Percentiles rank a stretch among this genome's conserved stretches.
Conservation (phyloP, 441 rosid species). For the Aleurites moluccanus region DNA sequence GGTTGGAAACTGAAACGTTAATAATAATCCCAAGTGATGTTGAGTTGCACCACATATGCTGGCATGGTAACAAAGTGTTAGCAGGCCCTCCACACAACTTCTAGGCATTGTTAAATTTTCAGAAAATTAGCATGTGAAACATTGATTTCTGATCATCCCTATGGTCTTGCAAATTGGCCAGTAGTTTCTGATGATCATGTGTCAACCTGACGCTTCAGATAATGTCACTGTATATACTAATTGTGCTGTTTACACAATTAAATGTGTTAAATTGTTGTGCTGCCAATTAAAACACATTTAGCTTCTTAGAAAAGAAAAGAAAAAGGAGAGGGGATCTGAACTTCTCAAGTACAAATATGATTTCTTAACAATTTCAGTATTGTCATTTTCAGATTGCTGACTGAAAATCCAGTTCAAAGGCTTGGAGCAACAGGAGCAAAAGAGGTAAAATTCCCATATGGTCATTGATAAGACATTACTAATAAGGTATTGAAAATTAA, state of each 20-base stretch:
- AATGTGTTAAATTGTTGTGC: too few relatives aligned
- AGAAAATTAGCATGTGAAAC: too few relatives aligned
- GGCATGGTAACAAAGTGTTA: neutral
- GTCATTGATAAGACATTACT: constrained; percentile 14
- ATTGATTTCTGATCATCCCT: neutral
- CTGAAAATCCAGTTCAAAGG: constrained; percentile 86
- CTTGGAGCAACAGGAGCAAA: constrained; percentile 93
- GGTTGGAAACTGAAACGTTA: too few relatives aligned
- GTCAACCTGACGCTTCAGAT: neutral
- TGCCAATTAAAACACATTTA: neutral
- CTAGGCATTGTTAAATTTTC: too few relatives aligned
- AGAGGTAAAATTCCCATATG: constrained; percentile 56
- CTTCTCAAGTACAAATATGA: neutral
- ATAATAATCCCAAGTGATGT: too few relatives aligned
- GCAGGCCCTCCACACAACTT: neutral
- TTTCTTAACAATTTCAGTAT: neutral
- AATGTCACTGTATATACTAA: neutral
- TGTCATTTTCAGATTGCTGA: constrained; percentile 40
- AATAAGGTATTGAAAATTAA: constrained; percentile 23
- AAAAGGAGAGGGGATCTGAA: neutral
- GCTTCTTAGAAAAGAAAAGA: neutral
- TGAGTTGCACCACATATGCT: neutral
- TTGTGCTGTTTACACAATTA: neutral
- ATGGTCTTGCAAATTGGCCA: neutral
- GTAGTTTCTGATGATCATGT: neutral